These are phyloP conservation scores for Xylaria sp. DNA, from an alignment of 2,329 filamentous ascomycete species.

Conservation along the genomic window DNA sequence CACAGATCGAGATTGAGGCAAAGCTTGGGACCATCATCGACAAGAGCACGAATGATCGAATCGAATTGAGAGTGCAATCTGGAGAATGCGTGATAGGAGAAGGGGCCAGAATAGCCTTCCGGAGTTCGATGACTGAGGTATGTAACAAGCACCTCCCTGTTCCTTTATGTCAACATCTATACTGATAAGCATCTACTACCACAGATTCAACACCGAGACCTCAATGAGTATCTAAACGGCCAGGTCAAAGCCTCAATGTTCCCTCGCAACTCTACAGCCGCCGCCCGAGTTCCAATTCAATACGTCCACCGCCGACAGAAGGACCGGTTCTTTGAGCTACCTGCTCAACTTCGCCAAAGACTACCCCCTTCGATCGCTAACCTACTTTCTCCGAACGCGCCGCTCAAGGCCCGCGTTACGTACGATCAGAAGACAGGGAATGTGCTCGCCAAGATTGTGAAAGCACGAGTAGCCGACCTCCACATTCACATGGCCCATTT, in stretches of 20 bases:
- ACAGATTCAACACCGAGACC: conserved; percentile 79
- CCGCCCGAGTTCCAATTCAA: conserved; percentile 69
- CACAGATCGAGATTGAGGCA: conserved; percentile 91
- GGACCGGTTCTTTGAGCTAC: conserved; percentile 85
- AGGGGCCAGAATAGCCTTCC: conserved; percentile 73
- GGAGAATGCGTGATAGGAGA: conserved; percentile 77
- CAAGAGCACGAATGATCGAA: conserved; percentile 74
- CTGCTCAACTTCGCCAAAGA: conserved; percentile 64
- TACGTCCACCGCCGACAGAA: conserved; percentile 86
- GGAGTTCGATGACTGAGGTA: conserved; percentile 91
- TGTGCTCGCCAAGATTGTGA: conserved; percentile 86
- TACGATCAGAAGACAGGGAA: conserved; percentile 77
- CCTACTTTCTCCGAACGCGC: conserved; percentile 66
- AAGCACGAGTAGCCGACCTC: conserved; percentile 87
- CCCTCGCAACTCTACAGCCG: conserved; percentile 61
- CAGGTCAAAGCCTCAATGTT: conserved; percentile 68
- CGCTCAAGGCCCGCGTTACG: conserved; percentile 76
- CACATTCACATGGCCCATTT: conserved; percentile 82
- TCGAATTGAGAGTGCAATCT: conserved; percentile 69
- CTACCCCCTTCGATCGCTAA: conserved; percentile 73
- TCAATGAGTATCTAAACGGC: conserved; percentile 87
- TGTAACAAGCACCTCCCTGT: conserved; percentile 46
- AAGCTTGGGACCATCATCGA: conserved; percentile 87
- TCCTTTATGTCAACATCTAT: background rate
- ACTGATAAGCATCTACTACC: conserved; percentile 17